Conservation (phyloP, 768 basidiomycete genomes). For the Russula abietina region DNA sequence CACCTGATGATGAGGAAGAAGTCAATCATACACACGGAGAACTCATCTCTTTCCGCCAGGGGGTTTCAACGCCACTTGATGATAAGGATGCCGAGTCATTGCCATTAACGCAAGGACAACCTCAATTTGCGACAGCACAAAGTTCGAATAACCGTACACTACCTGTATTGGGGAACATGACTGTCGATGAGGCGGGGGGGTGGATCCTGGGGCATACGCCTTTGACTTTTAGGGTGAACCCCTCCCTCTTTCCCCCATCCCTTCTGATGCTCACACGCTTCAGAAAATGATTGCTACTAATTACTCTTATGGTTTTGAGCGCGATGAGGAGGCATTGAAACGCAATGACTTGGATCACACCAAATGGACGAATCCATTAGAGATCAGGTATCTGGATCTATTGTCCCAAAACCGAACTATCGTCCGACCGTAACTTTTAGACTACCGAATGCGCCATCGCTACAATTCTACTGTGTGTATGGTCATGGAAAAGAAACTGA, state of each 20-base stretch:
- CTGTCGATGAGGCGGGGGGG: conserved; percentile 60
- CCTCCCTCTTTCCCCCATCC: not conserved
- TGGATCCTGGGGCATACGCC: conserved; percentile 87
- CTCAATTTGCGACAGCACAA: conserved; percentile 3
- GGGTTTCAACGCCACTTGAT: not conserved
- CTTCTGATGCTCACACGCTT: not conserved
- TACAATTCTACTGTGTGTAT: conserved; percentile 91
- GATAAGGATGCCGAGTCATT: conserved; percentile 24
- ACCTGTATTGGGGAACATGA: conserved; percentile 54
- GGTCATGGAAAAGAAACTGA: conserved; percentile 96
- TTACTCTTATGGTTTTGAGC: conserved; percentile 86
- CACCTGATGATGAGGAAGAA: conserved; percentile 69
- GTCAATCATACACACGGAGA: conserved; percentile 66
- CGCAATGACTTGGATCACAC: conserved; percentile 65
- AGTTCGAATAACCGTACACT: not conserved
- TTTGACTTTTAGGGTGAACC: conserved; percentile 63
- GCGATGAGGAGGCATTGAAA: conserved; percentile 55
- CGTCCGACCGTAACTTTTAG: conserved; percentile 34
- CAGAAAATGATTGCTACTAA: conserved; percentile 80
- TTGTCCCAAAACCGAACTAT: not conserved
- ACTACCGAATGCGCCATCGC: conserved; percentile 82
- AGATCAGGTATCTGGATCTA: conserved; percentile 45
- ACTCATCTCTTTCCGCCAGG: conserved; percentile 70
- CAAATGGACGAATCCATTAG: conserved; percentile 92
- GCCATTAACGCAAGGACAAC: conserved; percentile 11